Base-by-base conservation (phyloP, 1,139 yeast species). In the Scheffersomyces titani region DNA sequence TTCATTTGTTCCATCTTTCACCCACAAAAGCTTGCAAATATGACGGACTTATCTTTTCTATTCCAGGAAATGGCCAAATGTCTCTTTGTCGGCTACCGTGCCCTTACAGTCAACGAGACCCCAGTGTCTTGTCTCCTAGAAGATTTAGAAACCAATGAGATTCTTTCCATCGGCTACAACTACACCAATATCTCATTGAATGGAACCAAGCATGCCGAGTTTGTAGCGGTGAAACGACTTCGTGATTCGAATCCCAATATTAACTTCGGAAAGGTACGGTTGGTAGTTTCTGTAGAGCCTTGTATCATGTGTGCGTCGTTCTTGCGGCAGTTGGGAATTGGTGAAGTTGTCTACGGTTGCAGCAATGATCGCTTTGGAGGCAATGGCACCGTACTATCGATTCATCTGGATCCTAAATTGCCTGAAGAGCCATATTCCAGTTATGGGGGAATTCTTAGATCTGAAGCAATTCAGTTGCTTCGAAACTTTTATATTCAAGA, bases 251-350 rank as follows among this genome's bases (percentile, higher is more conserved):
- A 54, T 44, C 30, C 30, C 16, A 52, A 50, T 9, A 85, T 91
- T 7, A 89, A 87, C 55, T 92, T 72, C 65, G 74, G 54, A 78
- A 82, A 62, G 70, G 84, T 59, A 19, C 86, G 86, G 44, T 77
- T 94, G 19, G 94, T 92, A 70, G 99, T 94, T 22, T 92, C 98
- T 0, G 98, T 94, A 1, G 99, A 94, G 71, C 99, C 99, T 0
- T 94, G 99, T 70, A 89, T 96, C 11, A 94, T 94, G 99, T 94
- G 99, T 76, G 98, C 98, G 0, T 88, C 96, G 36, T 94, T 97
- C 2, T 74, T 94, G 53, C 83, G 94, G 56, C 99, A 94, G 66
- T 71, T 93, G 45, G 88, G 90, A 1, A 85, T 94, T 19, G 75
- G 85, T 21, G 77, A 78, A 49, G 97, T 93, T 1, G 86, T 87